These are phyloP conservation scores for Arachis stenosperma DNA, from an alignment of 306 rosid genomes.

Conservation along the genomic window DNA sequence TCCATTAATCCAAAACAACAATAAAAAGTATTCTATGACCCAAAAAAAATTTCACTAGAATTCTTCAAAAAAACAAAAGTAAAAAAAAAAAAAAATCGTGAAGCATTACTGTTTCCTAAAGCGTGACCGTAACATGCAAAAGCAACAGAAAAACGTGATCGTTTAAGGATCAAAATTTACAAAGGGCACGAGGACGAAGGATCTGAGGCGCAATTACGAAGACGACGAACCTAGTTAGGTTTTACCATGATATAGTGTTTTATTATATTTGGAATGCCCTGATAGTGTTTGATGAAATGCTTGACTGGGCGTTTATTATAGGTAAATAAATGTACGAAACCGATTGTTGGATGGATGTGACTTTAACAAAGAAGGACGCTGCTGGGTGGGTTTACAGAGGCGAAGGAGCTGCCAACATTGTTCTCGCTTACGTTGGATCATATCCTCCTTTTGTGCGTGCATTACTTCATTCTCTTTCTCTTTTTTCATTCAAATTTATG, in stretches of 20 bases:
- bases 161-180: no score
- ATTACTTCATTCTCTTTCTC: background rate
- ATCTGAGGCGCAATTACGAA: background rate
- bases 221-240: background rate
- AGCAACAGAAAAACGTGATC: no score
- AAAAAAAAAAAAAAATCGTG: no score
- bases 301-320: background rate
- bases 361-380: slow-evolving; percentile 56
- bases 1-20: no score
- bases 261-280: slow-evolving; percentile 4
- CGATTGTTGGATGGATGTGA: slow-evolving; percentile 52
- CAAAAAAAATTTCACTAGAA: no score
- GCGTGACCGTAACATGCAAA: no score
- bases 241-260: background rate
- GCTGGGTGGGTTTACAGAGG: slow-evolving; percentile 84
- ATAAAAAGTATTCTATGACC: no score
- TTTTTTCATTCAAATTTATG: background rate
- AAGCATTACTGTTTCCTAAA: no score
- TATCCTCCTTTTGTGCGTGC: slow-evolving; percentile 61
- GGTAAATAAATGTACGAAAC: background rate
- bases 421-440: slow-evolving; percentile 75
- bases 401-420: slow-evolving; percentile 95
- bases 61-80: no score
- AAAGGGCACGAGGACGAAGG: background rate
- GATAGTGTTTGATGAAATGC: slow-evolving; percentile 41